Base-by-base conservation (phyloP, 495 filamentous ascomycete species). In the Tuber indicum region DNA sequence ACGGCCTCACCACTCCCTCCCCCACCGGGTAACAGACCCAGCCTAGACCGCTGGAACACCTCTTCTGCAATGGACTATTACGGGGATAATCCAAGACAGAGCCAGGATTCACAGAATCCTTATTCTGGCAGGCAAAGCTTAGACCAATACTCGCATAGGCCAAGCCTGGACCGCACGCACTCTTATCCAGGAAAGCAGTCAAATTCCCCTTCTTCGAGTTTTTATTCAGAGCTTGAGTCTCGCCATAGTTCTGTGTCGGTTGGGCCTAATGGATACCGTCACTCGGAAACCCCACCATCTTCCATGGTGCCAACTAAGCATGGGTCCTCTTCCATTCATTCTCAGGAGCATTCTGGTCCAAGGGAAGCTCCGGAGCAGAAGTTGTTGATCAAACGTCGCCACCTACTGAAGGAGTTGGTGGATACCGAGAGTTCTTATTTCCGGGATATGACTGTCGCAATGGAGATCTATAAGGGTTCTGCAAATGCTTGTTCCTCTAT, bases 401-500 rank as follows among this genome's bases (percentile, higher is more conserved):
- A 94, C 81, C 87, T 95, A 74, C 92, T 99, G 79, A 92, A 94
- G 78, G 96, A 99, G 84, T 86, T 99, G 36, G 89, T 97, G 58
- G 93, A 97, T 79, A 99, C 96, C 4, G 96, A 99, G 83, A 89
- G 91, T 44, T 89, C 89, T 23, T 98, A 94, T 84, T 88, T 93
- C 70, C 88, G 91, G 77, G 96, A 99, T 84, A 95, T 99, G 93
- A 97, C 92, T 81, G 93, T 99, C 58, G 91, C 96, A 9, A 92
- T 96, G 81, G 93, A 97, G 81, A 97, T 98, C 70, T 99, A 98
- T 86, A 96, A 94, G 84, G 93, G 92, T n/a, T 98, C 96, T 0
- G 93, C 93, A 0, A 91, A 92, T 77, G 91, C 93, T 26, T 92
- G 91, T 71, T 88, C 93, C 32, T 89, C 92, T 73, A 88, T 98